Evolutionary conservation across 805 yeast genomes (phyloP).

Genomic region (Kazachstania taianensis): DNA sequence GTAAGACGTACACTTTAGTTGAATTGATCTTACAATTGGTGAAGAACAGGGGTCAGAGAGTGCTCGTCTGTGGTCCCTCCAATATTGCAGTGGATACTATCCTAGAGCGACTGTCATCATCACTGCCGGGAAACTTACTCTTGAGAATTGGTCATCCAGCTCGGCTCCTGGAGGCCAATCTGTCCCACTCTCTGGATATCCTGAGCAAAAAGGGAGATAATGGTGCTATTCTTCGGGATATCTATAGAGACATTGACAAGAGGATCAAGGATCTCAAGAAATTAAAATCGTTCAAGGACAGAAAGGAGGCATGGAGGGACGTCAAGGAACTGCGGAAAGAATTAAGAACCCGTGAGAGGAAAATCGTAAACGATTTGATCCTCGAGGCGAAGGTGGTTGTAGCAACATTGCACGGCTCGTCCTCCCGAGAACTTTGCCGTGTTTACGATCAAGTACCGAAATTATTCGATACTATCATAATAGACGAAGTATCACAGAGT

Average conservation of each 20-base stretch:
- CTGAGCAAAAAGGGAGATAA: slow-evolving; percentile 49
- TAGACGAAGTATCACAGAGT: slow-evolving; percentile 93
- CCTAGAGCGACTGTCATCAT: slow-evolving; percentile 54
- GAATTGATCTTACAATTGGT: slow-evolving; percentile 71
- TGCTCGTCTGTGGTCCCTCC: slow-evolving; percentile 89
- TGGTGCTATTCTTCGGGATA: slow-evolving; percentile 54
- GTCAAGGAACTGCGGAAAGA: slow-evolving; percentile 65
- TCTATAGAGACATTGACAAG: slow-evolving; percentile 58
- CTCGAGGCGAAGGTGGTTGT: slow-evolving; percentile 57
- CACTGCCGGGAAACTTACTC: slow-evolving; percentile 38
- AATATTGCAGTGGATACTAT: slow-evolving; percentile 89
- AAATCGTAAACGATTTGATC: slow-evolving; percentile 49
- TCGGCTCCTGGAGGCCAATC: slow-evolving; percentile 50
- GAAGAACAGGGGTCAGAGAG: slow-evolving; percentile 38
- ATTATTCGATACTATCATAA: slow-evolving; percentile 69
- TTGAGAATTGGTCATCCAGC: slow-evolving; percentile 93
- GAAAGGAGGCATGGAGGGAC: slow-evolving; percentile 57
- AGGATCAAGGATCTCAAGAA: slow-evolving; percentile 50
- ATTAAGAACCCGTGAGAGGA: slow-evolving; percentile 52
- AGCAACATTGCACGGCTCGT: slow-evolving; percentile 83
- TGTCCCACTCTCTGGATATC: slow-evolving; percentile 68
- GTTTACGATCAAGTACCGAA: slow-evolving; percentile 31
- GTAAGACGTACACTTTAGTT: slow-evolving; percentile 72
- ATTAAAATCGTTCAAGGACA: slow-evolving; percentile 51
- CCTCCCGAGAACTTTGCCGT: slow-evolving; percentile 56